These are phyloP conservation scores for Eremothecium gossypii DNA, from an alignment of 1,139 yeast genomes.

Conservation along the genomic window DNA sequence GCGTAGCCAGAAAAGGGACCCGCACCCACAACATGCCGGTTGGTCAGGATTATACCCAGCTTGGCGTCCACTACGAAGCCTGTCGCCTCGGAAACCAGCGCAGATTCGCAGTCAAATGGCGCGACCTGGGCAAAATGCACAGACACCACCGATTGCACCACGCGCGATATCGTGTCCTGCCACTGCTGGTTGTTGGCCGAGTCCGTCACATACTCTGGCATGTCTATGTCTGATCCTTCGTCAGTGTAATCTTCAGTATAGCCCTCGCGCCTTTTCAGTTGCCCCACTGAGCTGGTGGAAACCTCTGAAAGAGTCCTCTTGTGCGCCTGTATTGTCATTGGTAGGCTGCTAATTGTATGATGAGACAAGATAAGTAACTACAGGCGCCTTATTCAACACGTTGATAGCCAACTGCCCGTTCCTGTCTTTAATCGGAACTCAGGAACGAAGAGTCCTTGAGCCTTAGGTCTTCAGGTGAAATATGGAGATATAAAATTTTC, in stretches of 20 bases:
- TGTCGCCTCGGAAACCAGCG: conserved; percentile 82
- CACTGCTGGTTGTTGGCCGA: conserved; percentile 38
- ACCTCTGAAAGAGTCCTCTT: conserved; percentile 1
- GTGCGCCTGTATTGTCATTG: conserved; percentile 1
- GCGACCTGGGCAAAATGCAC: conserved; percentile 83
- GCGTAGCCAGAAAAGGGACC: conserved; percentile 91
- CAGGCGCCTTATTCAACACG: too few relatives aligned
- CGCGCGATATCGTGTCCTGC: conserved; percentile 76
- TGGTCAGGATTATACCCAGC: conserved; percentile 76
- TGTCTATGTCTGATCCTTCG: conserved; percentile 4
- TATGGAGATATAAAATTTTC: too few relatives aligned
- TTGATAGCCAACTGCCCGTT: too few relatives aligned
- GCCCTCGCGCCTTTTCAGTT: neutral
- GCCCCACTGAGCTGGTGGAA: neutral
- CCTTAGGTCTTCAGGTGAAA: too few relatives aligned
- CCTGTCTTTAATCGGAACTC: too few relatives aligned
- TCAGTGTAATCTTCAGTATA: neutral
- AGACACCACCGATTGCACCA: conserved; percentile 80
- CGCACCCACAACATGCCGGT: conserved; percentile 91
- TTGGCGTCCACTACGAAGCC: conserved; percentile 89
- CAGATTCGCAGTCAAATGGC: conserved; percentile 76
- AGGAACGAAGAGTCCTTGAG: too few relatives aligned
- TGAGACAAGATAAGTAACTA: too few relatives aligned
- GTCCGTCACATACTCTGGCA: conserved; percentile 3
- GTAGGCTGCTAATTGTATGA: neutral